Base-by-base conservation (phyloP, 2,329 filamentous ascomycete species). In the Ophiostoma sp. region DNA sequence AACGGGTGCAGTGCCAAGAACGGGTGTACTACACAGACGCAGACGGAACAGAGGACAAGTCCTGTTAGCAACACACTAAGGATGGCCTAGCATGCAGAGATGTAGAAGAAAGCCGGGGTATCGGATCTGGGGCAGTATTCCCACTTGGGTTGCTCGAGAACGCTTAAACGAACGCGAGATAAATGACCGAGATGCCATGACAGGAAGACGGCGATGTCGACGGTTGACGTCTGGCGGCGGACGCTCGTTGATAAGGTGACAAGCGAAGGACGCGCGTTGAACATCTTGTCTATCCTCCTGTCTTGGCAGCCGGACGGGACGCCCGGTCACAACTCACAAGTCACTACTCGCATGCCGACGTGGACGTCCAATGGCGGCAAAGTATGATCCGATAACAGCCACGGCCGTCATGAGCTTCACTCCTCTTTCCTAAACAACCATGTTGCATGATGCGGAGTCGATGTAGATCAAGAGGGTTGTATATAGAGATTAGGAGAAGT, bases 41-140 rank as follows among this genome's bases (percentile, higher is more conserved):
- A 49, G 47, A 49, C 47, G 16, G 18, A 18, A 49, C 18, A n/a
- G n/a, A 18, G 2, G 27, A 27, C 27, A 27, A 27, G 27, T 27
- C 27, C 27, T 45, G 18, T 18, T n/a, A 55, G 49, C n/a, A 18
- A 55, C 27, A 8, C 8, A 55, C 49, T 55, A 55, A 8, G 18
- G 3, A 52, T n/a, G 4, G n/a, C 9, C 49, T 27, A 55, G 49
- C 49, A 27, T 55, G 49, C 49, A n/a, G 49, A 55, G 49, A 27
- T 55, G 49, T 55, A 55, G 49, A 55, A 55, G 49, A 55, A 55
- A 9, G n/a, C 49, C n/a, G 47, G 42, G 49, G 49, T 4, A 55
- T 55, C 18, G n/a, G 49, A 55, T 55, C 49, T 55, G 49, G 49
- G 49, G 49, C 27, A 52, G 16, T 52, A 52, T 18, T 45, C 14